Base-by-base conservation (phyloP, 257 asterid species). In the Petunia axillaris region DNA sequence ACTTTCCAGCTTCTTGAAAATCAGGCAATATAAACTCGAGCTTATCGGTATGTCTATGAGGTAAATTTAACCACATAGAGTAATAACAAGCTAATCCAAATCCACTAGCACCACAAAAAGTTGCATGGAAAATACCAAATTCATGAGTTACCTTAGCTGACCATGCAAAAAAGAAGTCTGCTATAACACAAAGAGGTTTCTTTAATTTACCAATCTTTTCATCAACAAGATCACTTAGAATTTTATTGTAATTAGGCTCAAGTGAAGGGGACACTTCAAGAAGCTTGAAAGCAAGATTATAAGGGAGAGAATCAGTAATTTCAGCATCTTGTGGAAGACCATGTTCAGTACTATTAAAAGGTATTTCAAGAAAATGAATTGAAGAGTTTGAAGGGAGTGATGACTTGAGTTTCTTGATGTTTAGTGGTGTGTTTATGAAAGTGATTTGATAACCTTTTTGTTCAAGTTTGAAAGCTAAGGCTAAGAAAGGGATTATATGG, bases 81-180 rank as follows among this genome's bases (percentile, higher is more conserved):
- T 85, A 84, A 81, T 84, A 87, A 79, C 94, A 90, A 0, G 95
- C 95, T 85, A 92, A 80, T 6, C 95, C 97, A 70, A 84, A 90
- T 60, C 91, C 95, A 1, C 97, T 89, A 5, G 88, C 71, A 9
- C 85, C 80, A 70, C 87, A 82, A 64, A 88, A 92, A 25, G 89
- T 79, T 3, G 91, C 84, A 70, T 87, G 91, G n/a, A 83, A 90
- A 41, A 90, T 62, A 8, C 84, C 90, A 57, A 90, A 81, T 41
- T 90, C 91, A 36, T 70, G 92, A 1, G 88, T 85, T 4, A 87
- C 93, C 43, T 82, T 86, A 43, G 90, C 88, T 0, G 90, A 83
- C 97, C 93, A 92, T 0, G 86, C 91, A 35, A 92, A 88, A 82
- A 92, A 87, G 55, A 86, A 76, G 59, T 92, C 97, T 2, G 87